phyloP scores from a whole-genome alignment of 495 filamentous ascomycete genomes.

The Talaromyces proteolyticus region DNA sequence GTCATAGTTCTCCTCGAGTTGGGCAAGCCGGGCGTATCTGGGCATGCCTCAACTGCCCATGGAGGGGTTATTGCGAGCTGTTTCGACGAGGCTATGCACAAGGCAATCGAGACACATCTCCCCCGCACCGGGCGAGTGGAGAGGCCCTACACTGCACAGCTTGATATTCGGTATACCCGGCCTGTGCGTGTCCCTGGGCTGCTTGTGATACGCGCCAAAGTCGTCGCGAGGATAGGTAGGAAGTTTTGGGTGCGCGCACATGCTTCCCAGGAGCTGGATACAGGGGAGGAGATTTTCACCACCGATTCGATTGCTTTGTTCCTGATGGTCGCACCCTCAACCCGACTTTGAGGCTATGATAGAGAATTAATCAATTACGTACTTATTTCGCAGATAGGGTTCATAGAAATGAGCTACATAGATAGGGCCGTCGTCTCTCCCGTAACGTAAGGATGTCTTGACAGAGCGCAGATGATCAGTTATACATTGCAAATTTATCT shows the following conservation, averaged over 20 bases:
- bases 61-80: constrained; percentile 59
- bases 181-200: constrained; percentile 26
- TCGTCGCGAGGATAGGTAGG: constrained; percentile 25
- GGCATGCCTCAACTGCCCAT: constrained; percentile 33
- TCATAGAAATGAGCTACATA: no score
- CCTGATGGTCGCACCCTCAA: no score
- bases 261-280: constrained; percentile 31
- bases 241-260: constrained; percentile 39
- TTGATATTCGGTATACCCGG: constrained; percentile 34
- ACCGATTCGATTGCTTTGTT: no score
- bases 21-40: constrained; percentile 26
- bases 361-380: no score
- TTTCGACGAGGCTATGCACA: constrained; percentile 57
- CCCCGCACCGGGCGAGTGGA: constrained; percentile 8
- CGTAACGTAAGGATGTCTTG: no score
- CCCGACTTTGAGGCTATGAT: no score
- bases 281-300: no score
- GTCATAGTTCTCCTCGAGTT: constrained; percentile 31
- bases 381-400: no score
- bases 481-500: no score
- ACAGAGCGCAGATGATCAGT: no score
- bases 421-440: no score
- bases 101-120: constrained; percentile 27
- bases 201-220: constrained; percentile 24
- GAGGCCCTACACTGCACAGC: constrained; percentile 28